Conservation (phyloP, 345 rosid genomes). For the Populus nigra region DNA sequence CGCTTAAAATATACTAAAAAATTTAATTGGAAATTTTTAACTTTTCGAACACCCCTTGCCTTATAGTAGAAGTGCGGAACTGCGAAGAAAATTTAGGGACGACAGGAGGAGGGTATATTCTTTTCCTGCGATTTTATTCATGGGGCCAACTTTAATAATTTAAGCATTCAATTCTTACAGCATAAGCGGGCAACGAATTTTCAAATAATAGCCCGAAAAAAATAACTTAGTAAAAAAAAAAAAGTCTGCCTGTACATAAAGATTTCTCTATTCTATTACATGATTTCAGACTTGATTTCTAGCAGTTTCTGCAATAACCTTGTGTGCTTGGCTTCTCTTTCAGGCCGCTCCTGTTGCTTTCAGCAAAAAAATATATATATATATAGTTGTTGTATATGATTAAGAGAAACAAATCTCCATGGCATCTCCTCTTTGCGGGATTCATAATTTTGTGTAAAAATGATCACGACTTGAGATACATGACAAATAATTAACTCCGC, state of each 20-base stretch:
- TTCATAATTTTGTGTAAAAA: neutral
- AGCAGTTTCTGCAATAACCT: conserved; percentile 5
- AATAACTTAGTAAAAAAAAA: neutral
- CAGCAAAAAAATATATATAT: neutral
- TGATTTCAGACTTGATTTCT: neutral
- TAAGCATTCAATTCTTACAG: conserved; percentile 23
- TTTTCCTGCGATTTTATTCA: conserved; percentile 22
- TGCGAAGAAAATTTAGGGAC: neutral
- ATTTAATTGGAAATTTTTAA: no score
- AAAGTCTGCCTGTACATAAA: conserved; percentile 15
- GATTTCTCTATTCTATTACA: conserved; percentile 15
- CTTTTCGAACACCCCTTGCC: no score
- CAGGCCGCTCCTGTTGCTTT: neutral
- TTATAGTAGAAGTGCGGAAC: neutral
- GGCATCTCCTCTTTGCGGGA: neutral
- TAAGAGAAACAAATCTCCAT: neutral
- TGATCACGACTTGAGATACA: neutral
- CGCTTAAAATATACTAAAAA: no score
- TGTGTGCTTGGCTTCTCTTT: neutral
- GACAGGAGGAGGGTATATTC: no score
- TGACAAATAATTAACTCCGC: neutral
- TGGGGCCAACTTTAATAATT: conserved; percentile 12
- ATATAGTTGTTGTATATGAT: neutral
- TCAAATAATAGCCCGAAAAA: neutral
- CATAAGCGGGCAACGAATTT: conserved; percentile 7